Evolutionary conservation across 176 grass and related monocot genomes (phyloP).

Genomic region (Eragrostis nindensis): DNA sequence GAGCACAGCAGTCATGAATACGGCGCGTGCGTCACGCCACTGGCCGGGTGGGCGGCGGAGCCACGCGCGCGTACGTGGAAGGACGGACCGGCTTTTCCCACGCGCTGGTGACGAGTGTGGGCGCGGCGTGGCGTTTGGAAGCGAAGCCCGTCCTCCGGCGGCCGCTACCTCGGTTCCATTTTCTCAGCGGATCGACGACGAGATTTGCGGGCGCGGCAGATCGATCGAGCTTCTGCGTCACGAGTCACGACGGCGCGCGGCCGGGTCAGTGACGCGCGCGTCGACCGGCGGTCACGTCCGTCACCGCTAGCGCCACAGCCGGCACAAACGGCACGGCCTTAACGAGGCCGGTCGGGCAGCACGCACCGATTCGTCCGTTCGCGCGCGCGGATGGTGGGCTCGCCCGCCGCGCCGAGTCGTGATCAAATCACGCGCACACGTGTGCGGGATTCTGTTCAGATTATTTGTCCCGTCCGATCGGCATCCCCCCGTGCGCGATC

Average conservation of each 20-base stretch:
- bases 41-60: neutral
- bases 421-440: conserved; percentile 20
- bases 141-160: neutral
- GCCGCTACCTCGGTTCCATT: neutral
- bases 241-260: no score
- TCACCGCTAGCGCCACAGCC: no score
- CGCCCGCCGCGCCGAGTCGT: conserved; percentile 24
- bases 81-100: neutral
- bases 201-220: neutral
- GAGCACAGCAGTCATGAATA: neutral
- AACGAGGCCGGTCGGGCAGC: no score
- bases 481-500: neutral
- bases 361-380: no score
- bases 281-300: neutral
- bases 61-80: conserved; percentile 1
- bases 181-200: neutral
- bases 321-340: no score
- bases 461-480: neutral
- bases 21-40: neutral
- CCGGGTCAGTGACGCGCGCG: neutral
- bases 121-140: neutral
- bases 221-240: neutral
- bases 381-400: no score
- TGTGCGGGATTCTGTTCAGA: neutral
- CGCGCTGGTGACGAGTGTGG: conserved; percentile 33